A percentile compares a stretch with the other conserved stretches of the same genome.
phyloP scores from a whole-genome alignment of 2,329 filamentous ascomycete species.

The Phialemonium atrogriseum region DNA sequence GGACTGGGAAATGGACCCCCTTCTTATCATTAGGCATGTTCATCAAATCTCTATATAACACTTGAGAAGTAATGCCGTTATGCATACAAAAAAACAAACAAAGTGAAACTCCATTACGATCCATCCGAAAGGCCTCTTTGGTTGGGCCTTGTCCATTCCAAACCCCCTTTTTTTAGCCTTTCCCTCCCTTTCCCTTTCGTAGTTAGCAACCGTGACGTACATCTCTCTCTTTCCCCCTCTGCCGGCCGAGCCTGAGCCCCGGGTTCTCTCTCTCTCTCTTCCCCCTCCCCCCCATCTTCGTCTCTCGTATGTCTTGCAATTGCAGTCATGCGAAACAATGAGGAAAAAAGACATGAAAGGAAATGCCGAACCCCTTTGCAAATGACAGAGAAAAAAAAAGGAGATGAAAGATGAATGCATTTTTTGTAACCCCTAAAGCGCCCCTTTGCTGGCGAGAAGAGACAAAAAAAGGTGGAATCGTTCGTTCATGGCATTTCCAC shows the following conservation, averaged over 20 bases:
- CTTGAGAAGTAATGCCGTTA: slow-evolving; percentile 1
- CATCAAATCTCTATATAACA: slow-evolving; percentile 4
- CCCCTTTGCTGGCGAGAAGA: too few species aligned
- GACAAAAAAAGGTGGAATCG: too few species aligned
- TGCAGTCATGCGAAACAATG: slow-evolving; percentile 1
- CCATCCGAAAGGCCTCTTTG: too few species aligned
- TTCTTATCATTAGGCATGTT: slow-evolving; percentile 4
- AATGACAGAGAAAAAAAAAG: background rate
- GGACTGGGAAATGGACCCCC: background rate
- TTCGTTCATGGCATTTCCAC: too few species aligned
- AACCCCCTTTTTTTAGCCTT: background rate
- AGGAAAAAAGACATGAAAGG: background rate
- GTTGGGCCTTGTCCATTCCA: background rate
- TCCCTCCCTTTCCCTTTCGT: slow-evolving; percentile 2
- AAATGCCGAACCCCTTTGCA: background rate
- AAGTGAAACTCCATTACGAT: background rate
- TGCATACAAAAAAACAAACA: slow-evolving; percentile 2
- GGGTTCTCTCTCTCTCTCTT: slow-evolving; percentile 10
- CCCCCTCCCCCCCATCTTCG: slow-evolving; percentile 6
- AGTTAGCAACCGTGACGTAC: slow-evolving; percentile 4
- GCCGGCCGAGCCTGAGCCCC: too few species aligned
- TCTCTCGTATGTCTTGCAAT: too few species aligned
- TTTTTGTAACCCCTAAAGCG: background rate
- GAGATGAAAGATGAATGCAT: slow-evolving; percentile 1
- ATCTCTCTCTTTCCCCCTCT: too few species aligned